Base-by-base conservation (phyloP, 2,329 filamentous ascomycete genomes). In the Blastomyces silverae region DNA sequence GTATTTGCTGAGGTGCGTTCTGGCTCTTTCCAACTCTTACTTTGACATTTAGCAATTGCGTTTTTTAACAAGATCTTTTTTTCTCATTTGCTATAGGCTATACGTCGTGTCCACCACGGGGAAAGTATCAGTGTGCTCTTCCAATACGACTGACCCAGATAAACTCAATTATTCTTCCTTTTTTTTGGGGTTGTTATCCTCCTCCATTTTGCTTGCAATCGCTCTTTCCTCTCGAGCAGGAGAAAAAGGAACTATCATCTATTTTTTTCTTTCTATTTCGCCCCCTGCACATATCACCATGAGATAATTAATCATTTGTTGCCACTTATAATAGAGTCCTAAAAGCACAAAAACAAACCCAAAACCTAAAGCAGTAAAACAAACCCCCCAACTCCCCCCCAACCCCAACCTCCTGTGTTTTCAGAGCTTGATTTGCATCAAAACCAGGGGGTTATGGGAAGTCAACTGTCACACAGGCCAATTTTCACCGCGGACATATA, bases 71-170 rank as follows among this genome's bases (percentile, higher is more conserved):
- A 15, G 28, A 34, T n/a, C 4, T 8, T 11, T 61, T 28, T 28
- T 34, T 11, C 25, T n/a, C 59, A n/a, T 65, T 28, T 64, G 56
- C 39, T 70, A 22, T 65, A 87, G 85, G 87, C 94, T 61, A 97
- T 97, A 71, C 89, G 94, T 68, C 87, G 94, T 68, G 93, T 97
- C 66, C 94, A 99, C 79, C 92, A 97, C 77, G 94, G 94, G 72
- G 94, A 99, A 81, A 96, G 91, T 73, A 96, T 99, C 79, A 96
- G 92, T 76, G 91, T 94, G 67, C 84, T 99, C 62, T 99, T 99
- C 79, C 89, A 92, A 75, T 89, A 91, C 77, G 89, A 91, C 75
- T 92, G 76, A 75, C 57, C 48, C 34, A 28, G 34, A 37, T 37
- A 20, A 13, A 64, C 37, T 37, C 17, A 17, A 52, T 64, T 55